phyloP scores from a whole-genome alignment of 208 protist species.

The Leishmania tarentolae region DNA sequence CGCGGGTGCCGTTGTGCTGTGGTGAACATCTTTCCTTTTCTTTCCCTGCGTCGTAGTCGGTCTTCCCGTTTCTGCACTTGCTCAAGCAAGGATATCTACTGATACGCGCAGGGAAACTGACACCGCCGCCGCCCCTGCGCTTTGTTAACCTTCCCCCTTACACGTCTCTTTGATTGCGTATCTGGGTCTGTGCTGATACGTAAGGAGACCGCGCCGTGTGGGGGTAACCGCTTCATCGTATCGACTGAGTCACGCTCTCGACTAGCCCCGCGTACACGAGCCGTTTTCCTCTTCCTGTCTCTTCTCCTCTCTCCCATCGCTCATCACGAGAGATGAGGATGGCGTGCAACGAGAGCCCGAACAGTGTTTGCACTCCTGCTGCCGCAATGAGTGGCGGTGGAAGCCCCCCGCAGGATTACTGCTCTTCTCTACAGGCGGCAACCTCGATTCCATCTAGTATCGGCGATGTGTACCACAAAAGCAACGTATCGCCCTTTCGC shows the following conservation, averaged over 20 bases:
- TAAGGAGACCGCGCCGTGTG: not conserved
- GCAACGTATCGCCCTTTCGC: slow-evolving; percentile 5
- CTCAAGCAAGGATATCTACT: not conserved
- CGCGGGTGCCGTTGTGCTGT: not conserved
- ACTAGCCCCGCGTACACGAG: not conserved
- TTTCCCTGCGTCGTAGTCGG: not conserved
- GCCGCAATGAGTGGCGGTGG: not conserved
- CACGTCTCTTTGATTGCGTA: not conserved
- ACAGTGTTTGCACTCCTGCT: not conserved
- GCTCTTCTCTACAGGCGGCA: slow-evolving; percentile 1
- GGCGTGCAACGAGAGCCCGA: not conserved
- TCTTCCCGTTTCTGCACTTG: not conserved
- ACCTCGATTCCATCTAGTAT: not conserved
- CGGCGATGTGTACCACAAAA: not conserved
- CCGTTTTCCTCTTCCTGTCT: not conserved
- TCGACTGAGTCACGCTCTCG: not conserved
- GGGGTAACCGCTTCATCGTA: not conserved
- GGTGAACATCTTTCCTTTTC: too few relatives aligned
- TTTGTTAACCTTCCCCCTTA: not conserved
- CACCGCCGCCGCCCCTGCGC: not conserved
- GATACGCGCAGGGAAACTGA: not conserved
- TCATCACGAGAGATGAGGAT: not conserved
- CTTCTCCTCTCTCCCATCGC: not conserved
- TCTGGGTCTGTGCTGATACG: not conserved
- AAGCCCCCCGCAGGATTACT: not conserved